Conservation (phyloP, 192 early-diverging fungal genomes). For the Oehlia diaphana region DNA sequence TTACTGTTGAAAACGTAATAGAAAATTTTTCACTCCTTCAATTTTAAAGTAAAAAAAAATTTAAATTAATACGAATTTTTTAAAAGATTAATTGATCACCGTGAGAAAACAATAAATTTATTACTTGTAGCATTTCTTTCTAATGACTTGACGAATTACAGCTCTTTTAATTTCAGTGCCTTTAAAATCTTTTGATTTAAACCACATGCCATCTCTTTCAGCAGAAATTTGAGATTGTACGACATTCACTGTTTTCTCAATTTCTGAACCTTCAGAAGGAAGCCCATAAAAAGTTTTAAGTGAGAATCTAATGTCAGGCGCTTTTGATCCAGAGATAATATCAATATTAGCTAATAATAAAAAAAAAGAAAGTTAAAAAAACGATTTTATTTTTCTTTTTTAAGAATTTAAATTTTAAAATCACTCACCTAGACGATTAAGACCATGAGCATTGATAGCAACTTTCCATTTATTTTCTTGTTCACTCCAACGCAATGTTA, state of each 20-base stretch:
- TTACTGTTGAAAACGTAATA: too few relatives aligned
- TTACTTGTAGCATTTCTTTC: neutral
- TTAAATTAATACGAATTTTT: too few relatives aligned
- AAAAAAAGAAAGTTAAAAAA: neutral
- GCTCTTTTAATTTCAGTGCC: neutral
- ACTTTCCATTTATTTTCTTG: neutral
- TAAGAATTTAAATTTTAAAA: too few relatives aligned
- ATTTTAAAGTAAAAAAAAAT: too few relatives aligned
- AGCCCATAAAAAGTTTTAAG: neutral
- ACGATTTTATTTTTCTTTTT: neutral
- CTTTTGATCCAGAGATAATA: neutral
- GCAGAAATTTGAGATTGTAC: neutral
- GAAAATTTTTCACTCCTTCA: too few relatives aligned
- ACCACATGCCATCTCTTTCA: neutral
- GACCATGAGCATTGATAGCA: neutral
- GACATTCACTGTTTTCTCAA: neutral
- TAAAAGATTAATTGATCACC: too few relatives aligned
- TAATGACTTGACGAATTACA: neutral
- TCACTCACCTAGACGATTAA: neutral
- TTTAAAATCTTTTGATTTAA: neutral
- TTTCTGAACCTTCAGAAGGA: neutral
- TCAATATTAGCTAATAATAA: neutral
- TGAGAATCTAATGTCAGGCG: neutral
- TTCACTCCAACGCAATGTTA: neutral
- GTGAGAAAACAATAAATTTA: neutral